Conservation (phyloP, 1,284 basidiomycete genomes). For the Ceratobasidium sp. region DNA sequence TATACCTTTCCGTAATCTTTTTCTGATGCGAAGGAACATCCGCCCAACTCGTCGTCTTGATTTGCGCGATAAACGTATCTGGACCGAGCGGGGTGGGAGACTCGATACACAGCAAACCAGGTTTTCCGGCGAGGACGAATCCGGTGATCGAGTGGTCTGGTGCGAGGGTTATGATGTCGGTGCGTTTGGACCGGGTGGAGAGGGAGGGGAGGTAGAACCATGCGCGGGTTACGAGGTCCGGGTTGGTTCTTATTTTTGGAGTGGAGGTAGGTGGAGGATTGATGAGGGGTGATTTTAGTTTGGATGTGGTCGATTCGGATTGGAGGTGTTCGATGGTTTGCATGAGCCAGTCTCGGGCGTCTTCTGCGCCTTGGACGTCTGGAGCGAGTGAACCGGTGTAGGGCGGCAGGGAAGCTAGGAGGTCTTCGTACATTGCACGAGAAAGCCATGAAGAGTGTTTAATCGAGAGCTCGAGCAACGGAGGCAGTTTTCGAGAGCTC, state of each 20-base stretch:
- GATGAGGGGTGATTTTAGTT: constrained; percentile 6
- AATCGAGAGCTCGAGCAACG: constrained; percentile 34
- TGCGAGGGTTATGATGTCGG: constrained; percentile 49
- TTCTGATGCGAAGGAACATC: constrained; percentile 51
- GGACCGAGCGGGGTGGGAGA: constrained; percentile 40
- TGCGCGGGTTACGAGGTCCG: constrained; percentile 39
- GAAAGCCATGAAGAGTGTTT: constrained; percentile 45
- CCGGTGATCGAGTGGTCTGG: constrained; percentile 47
- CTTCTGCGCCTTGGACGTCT: constrained; percentile 35
- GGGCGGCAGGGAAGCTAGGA: constrained; percentile 19
- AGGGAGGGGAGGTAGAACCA: constrained; percentile 51
- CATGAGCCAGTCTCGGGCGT: constrained; percentile 44
- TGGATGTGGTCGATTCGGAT: constrained; percentile 21
- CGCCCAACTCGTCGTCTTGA: constrained; percentile 50
- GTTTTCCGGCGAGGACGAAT: constrained; percentile 50
- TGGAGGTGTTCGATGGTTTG: constrained; percentile 44
- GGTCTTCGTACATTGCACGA: constrained; percentile 28
- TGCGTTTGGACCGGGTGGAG: constrained; percentile 49
- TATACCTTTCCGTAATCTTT: constrained; percentile 49
- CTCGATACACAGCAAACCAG: constrained; percentile 50
- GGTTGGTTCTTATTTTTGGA: background rate
- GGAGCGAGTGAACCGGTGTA: constrained; percentile 5
- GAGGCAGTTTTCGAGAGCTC: background rate
- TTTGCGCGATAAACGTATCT: constrained; percentile 46
- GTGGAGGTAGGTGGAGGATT: background rate